Conservation (phyloP, 306 rosid genomes). For the Corylus americana region DNA sequence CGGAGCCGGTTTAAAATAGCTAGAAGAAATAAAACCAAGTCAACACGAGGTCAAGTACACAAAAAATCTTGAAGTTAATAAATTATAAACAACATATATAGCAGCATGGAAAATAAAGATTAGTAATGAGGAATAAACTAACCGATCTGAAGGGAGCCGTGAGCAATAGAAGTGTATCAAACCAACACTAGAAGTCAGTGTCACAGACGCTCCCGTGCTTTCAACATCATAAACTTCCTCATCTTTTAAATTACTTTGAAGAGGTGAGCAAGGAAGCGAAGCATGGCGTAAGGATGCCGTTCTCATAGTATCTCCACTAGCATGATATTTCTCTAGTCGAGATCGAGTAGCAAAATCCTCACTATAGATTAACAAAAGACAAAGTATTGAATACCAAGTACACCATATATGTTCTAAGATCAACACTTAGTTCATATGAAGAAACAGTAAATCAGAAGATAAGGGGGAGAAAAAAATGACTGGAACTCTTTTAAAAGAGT, state of each 20-base stretch:
- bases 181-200: slow-evolving; percentile 64
- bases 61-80: neutral
- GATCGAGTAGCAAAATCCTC: slow-evolving; percentile 58
- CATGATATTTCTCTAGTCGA: slow-evolving; percentile 64
- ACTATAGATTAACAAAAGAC: slow-evolving; percentile 39
- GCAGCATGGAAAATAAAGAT: slow-evolving; percentile 8
- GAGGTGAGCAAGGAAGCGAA: slow-evolving; percentile 51
- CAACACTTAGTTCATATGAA: neutral
- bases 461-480: neutral
- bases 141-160: slow-evolving; percentile 88
- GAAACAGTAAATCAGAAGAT: neutral
- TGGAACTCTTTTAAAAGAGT: neutral
- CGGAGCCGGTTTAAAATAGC: slow-evolving; percentile 86
- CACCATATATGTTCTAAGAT: neutral
- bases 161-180: slow-evolving; percentile 79
- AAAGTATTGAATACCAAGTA: slow-evolving; percentile 9
- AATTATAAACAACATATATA: slow-evolving; percentile 14
- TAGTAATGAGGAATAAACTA: slow-evolving; percentile 25
- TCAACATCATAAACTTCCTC: slow-evolving; percentile 58
- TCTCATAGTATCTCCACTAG: slow-evolving; percentile 67
- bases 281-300: slow-evolving; percentile 64
- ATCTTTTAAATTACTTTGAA: slow-evolving; percentile 38
- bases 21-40: slow-evolving; percentile 25
- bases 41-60: slow-evolving; percentile 12
- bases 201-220: slow-evolving; percentile 71